phyloP scores from a whole-genome alignment of 1,284 basidiomycete genomes.

The Leccinum huronense region DNA sequence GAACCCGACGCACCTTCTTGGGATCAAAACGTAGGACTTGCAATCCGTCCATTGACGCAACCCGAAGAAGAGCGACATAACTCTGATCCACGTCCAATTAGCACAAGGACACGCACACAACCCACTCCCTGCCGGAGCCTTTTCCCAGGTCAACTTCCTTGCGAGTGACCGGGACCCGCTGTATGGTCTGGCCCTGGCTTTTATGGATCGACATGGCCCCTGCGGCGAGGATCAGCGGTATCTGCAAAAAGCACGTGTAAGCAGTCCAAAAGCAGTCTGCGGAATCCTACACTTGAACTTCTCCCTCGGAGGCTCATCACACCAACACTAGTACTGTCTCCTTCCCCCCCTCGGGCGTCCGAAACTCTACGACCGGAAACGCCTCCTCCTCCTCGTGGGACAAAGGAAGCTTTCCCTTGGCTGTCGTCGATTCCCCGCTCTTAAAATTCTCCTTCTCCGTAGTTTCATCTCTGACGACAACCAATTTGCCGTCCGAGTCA shows the following conservation, averaged over 20 bases:
- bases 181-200: constrained; percentile 72
- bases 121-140: too few species aligned
- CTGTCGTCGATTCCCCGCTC: constrained; percentile 2
- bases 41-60: constrained; percentile 74
- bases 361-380: constrained; percentile 67
- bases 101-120: not conserved
- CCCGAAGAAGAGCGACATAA: constrained; percentile 83
- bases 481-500: constrained; percentile 9
- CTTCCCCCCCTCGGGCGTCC: constrained; percentile 47
- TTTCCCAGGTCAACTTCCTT: constrained; percentile 65
- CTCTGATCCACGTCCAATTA: constrained; percentile 55
- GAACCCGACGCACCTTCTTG: constrained; percentile 49
- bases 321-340: constrained; percentile 22
- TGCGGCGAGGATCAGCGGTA: constrained; percentile 58
- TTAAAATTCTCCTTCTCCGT: constrained; percentile 24
- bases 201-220: constrained; percentile 85
- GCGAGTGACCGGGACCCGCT: constrained; percentile 64
- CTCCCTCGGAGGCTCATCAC: too few species aligned
- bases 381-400: constrained; percentile 34
- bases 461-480: not conserved
- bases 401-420: constrained; percentile 4
- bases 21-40: constrained; percentile 77
- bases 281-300: too few species aligned
- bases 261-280: too few species aligned
- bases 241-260: too few species aligned